Evolutionary conservation across 768 basidiomycete species (phyloP).

Genomic region (Podaxis sp.): DNA sequence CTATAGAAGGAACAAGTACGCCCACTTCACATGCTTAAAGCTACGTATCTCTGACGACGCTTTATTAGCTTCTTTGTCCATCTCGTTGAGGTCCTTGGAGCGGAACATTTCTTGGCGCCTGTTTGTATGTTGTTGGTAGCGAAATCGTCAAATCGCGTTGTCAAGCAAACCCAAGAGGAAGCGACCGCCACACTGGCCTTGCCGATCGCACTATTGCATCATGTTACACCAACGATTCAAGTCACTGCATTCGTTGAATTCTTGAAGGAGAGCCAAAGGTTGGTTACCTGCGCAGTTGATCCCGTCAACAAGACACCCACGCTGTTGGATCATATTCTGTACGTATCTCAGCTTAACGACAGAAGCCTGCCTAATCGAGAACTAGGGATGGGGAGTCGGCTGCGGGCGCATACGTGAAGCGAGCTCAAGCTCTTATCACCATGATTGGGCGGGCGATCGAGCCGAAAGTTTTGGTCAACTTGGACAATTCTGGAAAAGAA

Average conservation of each 20-base stretch:
- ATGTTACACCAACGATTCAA: constrained; percentile 47
- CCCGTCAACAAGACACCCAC: constrained; percentile 37
- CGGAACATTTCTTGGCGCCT: constrained; percentile 78
- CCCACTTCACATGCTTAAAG: constrained; percentile 12
- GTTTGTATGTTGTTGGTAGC: constrained; percentile 85
- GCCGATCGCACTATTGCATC: constrained; percentile 65
- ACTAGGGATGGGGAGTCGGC: constrained; percentile 65
- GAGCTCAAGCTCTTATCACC: constrained; percentile 66
- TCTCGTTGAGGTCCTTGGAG: constrained; percentile 79
- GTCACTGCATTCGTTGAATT: constrained; percentile 66
- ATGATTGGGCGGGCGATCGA: constrained; percentile 60
- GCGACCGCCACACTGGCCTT: constrained; percentile 58
- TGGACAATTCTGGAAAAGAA: constrained; percentile 21
- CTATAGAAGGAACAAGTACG: constrained; percentile 86
- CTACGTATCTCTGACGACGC: neutral
- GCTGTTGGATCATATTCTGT: constrained; percentile 63
- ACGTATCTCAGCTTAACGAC: constrained; percentile 21
- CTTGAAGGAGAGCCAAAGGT: constrained; percentile 63
- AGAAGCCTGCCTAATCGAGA: neutral
- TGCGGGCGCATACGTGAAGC: constrained; percentile 47
- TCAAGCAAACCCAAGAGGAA: constrained; percentile 63
- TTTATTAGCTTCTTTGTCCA: constrained; percentile 80
- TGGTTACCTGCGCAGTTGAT: constrained; percentile 43
- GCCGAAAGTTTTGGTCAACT: constrained; percentile 23
- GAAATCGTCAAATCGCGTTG: constrained; percentile 67